Base-by-base conservation (phyloP, 2,329 filamentous ascomycete species). In the Sclerotinia spermophila region DNA sequence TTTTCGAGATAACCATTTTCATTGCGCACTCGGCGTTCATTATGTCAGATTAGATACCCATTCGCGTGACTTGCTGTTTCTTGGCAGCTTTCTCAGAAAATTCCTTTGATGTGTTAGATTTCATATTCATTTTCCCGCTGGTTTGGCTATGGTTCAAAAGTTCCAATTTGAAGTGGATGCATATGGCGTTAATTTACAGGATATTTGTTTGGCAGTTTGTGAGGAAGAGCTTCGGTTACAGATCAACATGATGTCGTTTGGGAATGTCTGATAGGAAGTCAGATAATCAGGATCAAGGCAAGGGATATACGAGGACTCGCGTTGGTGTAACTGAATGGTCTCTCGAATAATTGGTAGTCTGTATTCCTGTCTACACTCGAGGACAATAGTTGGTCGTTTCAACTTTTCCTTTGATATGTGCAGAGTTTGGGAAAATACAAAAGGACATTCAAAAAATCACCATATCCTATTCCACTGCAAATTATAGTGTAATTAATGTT, bases 101-200 rank as follows among this genome's bases (percentile, higher is more conserved):
- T 65, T 21, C 61, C 30, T 48, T n/a, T 17, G 24, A 61, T 44
- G 24, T 40, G 27, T 33, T 45, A 24, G 24, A 40, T 27, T n/a
- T 51, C 2, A 21, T 3, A 8, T 13, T 27, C 15, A 21, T 27
- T 38, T 33, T 51, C 15, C 24, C 7, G 24, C 24, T 27, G 15
- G 30, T 27, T 19, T 27, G 5, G 61, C 44, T 51, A 3, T n/a
- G 27, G 40, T 65, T 51, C 8, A 53, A 51, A 65, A 40, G 15
- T 7, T 40, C 53, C 21, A 13, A 11, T 40, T 65, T 11, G 72
- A 76, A 69, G 69, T 76, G 38, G 73, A 77, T 35, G 68, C 56
- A 48, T 67, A 73, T 19, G 73, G 70, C 17, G 61, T 61, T 48
- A 51, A 67, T 35, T 15, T 38, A 59, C 1, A 17, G 15, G 24